phyloP scores from a whole-genome alignment of 2,329 filamentous ascomycete genomes.

The Nothomitra cinnamomea region DNA sequence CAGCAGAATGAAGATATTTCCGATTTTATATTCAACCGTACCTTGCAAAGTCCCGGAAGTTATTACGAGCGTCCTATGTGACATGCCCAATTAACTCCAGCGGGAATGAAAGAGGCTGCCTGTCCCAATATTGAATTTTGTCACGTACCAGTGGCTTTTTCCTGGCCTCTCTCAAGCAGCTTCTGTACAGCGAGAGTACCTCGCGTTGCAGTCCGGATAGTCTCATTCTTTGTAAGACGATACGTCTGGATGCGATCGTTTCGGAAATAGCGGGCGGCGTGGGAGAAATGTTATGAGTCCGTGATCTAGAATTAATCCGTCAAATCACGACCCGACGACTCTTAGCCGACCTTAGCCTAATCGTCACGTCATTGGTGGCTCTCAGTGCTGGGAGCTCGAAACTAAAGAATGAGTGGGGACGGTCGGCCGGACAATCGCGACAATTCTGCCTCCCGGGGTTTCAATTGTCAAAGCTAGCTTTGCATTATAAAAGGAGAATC shows the following conservation, averaged over 20 bases:
- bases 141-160: constrained; percentile 56
- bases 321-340: too few species aligned
- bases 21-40: constrained; percentile 17
- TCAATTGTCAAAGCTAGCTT: too few species aligned
- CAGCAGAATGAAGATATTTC: constrained; percentile 4
- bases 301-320: too few species aligned
- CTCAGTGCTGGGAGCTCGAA: too few species aligned
- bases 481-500: too few species aligned
- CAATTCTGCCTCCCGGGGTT: too few species aligned
- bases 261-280: too few species aligned
- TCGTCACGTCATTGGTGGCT: too few species aligned
- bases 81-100: neutral
- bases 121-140: neutral
- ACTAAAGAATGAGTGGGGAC: too few species aligned
- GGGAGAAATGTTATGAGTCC: too few species aligned
- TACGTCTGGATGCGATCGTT: neutral
- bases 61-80: constrained; percentile 22
- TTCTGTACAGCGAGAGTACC: constrained; percentile 70
- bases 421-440: too few species aligned
- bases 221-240: constrained; percentile 23
- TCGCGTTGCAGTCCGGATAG: constrained; percentile 83
- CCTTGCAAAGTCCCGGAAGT: constrained; percentile 40
- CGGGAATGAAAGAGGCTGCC: neutral
- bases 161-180: constrained; percentile 64
- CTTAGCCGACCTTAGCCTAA: too few species aligned